A percentile compares a stretch with the other conserved stretches of the same genome.
These are phyloP conservation scores for Euclidium syriacum DNA, from an alignment of 345 rosid genomes.

Conservation along the genomic window DNA sequence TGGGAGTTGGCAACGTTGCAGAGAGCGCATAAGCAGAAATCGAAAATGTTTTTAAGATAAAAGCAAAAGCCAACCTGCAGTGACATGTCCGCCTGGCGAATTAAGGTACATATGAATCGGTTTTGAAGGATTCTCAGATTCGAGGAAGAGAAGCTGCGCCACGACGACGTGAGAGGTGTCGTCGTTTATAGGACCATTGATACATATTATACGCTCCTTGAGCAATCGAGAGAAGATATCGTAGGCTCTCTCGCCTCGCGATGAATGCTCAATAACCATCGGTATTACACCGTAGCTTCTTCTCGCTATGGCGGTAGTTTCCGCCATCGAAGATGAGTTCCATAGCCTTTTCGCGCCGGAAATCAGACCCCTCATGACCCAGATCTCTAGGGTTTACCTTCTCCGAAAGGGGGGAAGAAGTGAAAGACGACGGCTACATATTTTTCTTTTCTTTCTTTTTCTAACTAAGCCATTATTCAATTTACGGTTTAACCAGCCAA, in stretches of 20 bases:
- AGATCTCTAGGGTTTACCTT: no score
- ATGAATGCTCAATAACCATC: no score
- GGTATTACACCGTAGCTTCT: no score
- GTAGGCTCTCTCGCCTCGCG: slow-evolving; percentile 82
- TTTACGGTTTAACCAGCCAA: no score
- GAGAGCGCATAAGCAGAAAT: background rate
- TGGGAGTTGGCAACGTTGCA: background rate
- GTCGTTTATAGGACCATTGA: slow-evolving; percentile 70
- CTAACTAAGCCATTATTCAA: no score
- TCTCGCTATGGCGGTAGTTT: no score
- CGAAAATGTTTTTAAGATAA: no score
- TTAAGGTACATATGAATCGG: no score
- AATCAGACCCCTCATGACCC: no score
- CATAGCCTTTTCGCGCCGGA: no score
- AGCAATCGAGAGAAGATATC: slow-evolving; percentile 78
- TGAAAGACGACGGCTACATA: background rate
- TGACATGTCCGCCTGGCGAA: slow-evolving; percentile 82
- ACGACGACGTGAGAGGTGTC: slow-evolving; percentile 83
- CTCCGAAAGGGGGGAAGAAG: slow-evolving; percentile 62
- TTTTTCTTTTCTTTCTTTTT: background rate
- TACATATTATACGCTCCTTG: slow-evolving; percentile 73
- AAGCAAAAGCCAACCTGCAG: slow-evolving; percentile 45
- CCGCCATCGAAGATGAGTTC: no score
- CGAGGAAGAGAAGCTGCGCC: slow-evolving; percentile 85
- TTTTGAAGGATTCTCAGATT: slow-evolving; percentile 80